Base-by-base conservation (phyloP, 2,329 filamentous ascomycete species). In the Furcasterigmium sp. region DNA sequence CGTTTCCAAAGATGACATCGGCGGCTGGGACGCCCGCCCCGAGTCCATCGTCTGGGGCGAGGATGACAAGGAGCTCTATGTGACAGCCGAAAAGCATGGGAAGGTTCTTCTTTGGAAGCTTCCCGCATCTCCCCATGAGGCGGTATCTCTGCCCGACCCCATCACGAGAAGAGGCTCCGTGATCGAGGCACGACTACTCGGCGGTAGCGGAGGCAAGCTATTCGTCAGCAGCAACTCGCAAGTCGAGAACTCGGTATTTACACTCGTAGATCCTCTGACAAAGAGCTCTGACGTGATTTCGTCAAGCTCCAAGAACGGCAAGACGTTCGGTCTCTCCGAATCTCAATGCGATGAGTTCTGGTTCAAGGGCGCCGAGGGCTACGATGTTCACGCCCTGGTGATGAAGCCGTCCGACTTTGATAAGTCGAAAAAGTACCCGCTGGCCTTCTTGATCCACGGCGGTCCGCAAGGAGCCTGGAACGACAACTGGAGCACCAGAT, bases 401-500 rank as follows among this genome's bases (percentile, higher is more conserved):
- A 67, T 88, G 52, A 80, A 76, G 46, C 85, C 82, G 0, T 82
- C 80, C 0, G 51, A 75, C 53, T 94, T 91, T 57, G 75, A 87
- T 55, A 63, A 74, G 8, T 70, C 63, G 15, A 84, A 88, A 62
- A 89, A 79, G 50, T 94, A 91, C 55, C 89, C 89, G 0, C 70
- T 95, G 5, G 80, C 85, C 2, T 84, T 90, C 57, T 68, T 91
- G 34, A 86, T 94, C 49, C 89, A 95, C 56, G 89, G 89, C 43
- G 89, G 89, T 0, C 88, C 88, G 0, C 87, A 93, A 60, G 79
- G 82, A 18, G 79, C 86, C 0, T 91, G 86, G 84, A 68, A 63
- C 25, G 84, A 93, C 55, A 70, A 75, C 21, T 94, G 88, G 87
- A 85, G 78, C 59, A 89, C 84, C 3, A 74, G 89, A 15, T 95